phyloP scores from a whole-genome alignment of 176 grass and related monocot genomes.

The Carex kokanica region DNA sequence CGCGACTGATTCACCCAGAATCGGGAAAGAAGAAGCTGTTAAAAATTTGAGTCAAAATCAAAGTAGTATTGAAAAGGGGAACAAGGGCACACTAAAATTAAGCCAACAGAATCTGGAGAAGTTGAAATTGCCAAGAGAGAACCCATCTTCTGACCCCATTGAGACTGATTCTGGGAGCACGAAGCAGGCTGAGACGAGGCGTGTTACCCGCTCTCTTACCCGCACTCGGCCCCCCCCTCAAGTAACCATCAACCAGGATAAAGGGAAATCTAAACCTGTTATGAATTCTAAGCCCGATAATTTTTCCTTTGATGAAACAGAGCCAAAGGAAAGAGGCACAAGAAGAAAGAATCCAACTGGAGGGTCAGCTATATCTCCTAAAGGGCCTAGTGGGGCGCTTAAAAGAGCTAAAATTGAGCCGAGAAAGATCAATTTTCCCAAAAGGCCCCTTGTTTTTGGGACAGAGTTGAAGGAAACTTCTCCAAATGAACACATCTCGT shows the following conservation, averaged over 20 bases:
- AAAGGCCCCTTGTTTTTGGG: conserved; percentile 40
- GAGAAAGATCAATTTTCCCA: conserved; percentile 42
- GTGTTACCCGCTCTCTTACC: conserved; percentile 47
- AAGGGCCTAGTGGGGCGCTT: conserved; percentile 39
- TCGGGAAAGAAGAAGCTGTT: conserved; percentile 21
- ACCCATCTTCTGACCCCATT: conserved; percentile 66
- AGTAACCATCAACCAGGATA: conserved; percentile 29
- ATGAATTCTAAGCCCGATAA: conserved; percentile 39
- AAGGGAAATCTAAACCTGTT: conserved; percentile 35
- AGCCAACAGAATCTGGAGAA: conserved; percentile 29
- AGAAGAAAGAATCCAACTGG: conserved; percentile 32
- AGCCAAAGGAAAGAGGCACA: conserved; percentile 42
- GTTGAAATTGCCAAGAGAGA: conserved; percentile 43
- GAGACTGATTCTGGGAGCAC: conserved; percentile 73
- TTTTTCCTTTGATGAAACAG: conserved; percentile 47
- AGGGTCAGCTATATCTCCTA: conserved; percentile 33
- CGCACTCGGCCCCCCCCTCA: conserved; percentile 38
- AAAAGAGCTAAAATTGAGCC: conserved; percentile 50
- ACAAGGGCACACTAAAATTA: conserved; percentile 1
- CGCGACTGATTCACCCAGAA: conserved; percentile 35
- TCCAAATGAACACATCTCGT: conserved; percentile 28
- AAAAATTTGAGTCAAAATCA: conserved; percentile 21
- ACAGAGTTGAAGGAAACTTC: conserved; percentile 36
- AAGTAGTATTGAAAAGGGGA: conserved; percentile 15
- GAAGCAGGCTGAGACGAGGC: conserved; percentile 56